A percentile compares a stretch with the other conserved stretches of the same genome.
Evolutionary conservation across 2,329 filamentous ascomycete species (phyloP).

Genomic region (Cladophialophora psammophila): DNA sequence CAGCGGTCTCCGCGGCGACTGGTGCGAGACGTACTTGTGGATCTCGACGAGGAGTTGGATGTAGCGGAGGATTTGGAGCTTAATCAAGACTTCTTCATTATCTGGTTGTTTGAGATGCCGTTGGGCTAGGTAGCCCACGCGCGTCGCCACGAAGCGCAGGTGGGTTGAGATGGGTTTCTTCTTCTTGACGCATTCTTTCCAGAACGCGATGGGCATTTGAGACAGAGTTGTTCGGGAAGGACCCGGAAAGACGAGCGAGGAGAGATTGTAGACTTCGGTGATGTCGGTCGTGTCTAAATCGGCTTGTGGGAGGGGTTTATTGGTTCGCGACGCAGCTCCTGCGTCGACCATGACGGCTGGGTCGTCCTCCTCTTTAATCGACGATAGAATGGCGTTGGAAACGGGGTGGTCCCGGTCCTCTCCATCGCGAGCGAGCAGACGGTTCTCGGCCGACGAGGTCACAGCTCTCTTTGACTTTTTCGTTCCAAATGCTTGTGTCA

Average conservation of each 20-base stretch:
- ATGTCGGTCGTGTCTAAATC: conserved; percentile 54
- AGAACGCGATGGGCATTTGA: conserved; percentile 53
- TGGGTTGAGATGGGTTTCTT: conserved; percentile 47
- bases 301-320: conserved; percentile 55
- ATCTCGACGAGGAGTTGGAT: conserved; percentile 55
- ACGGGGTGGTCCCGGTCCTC: conserved; percentile 47
- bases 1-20: conserved; percentile 45
- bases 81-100: conserved; percentile 22
- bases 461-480: conserved; percentile 59
- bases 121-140: conserved; percentile 50
- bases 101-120: conserved; percentile 47
- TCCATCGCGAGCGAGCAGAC: conserved; percentile 52
- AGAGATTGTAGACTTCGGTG: conserved; percentile 55
- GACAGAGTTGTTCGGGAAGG: conserved; percentile 51
- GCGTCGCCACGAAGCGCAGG: conserved; percentile 54
- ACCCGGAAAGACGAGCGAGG: conserved; percentile 50
- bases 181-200: conserved; percentile 50
- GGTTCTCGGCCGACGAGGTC: conserved; percentile 57
- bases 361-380: conserved; percentile 46
- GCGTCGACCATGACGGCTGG: conserved; percentile 37
- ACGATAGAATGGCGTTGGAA: conserved; percentile 53
- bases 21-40: conserved; percentile 48
- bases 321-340: conserved; percentile 50
- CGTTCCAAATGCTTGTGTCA: conserved; percentile 59
- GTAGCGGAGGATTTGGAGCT: conserved; percentile 54